Percentiles rank a stretch among this genome's conserved stretches.
Evolutionary conservation across 2,329 filamentous ascomycete species (phyloP).

Genomic region (Byssoonygena ceratinophila): DNA sequence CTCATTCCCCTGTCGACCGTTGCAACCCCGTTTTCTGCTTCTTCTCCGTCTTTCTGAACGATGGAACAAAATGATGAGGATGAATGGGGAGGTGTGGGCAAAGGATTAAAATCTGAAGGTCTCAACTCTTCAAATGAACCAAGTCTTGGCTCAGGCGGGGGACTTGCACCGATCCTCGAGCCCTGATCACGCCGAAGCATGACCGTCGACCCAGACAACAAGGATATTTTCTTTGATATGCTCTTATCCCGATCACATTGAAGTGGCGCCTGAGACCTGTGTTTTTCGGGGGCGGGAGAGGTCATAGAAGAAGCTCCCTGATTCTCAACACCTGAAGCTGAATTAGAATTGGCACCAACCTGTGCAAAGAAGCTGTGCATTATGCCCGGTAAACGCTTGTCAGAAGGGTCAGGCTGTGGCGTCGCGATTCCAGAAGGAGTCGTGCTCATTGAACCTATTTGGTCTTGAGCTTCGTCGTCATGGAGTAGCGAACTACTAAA

Average conservation of each 20-base stretch:
- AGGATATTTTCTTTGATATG: constrained; percentile 22
- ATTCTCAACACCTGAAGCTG: constrained; percentile 45
- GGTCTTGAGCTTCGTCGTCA: constrained; percentile 36
- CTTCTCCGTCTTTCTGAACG: constrained; percentile 36
- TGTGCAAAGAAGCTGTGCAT: constrained; percentile 94
- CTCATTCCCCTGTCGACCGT: constrained; percentile 30
- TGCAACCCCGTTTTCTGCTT: constrained; percentile 31
- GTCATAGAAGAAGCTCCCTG: constrained; percentile 26
- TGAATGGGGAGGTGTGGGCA: constrained; percentile 38
- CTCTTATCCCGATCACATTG: constrained; percentile 21
- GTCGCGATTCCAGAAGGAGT: constrained; percentile 87
- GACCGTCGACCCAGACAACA: constrained; percentile 34
- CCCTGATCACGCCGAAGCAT: constrained; percentile 33
- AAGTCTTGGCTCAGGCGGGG: constrained; percentile 19
- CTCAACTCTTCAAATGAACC: constrained; percentile 23
- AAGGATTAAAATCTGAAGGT: constrained; percentile 25
- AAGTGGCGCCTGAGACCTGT: constrained; percentile 21
- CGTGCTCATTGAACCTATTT: constrained; percentile 60
- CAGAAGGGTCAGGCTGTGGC: constrained; percentile 81
- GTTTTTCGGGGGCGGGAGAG: constrained; percentile 19
- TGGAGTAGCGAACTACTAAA: constrained; percentile 18
- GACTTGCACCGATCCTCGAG: constrained; percentile 23
- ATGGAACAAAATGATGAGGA: constrained; percentile 35
- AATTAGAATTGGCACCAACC: constrained; percentile 85
- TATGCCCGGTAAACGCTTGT: constrained; percentile 92